A percentile compares a stretch with the other conserved stretches of the same genome.
Conservation (phyloP, 2,329 filamentous ascomycete genomes). For the Scedosporium aurantiacum region DNA sequence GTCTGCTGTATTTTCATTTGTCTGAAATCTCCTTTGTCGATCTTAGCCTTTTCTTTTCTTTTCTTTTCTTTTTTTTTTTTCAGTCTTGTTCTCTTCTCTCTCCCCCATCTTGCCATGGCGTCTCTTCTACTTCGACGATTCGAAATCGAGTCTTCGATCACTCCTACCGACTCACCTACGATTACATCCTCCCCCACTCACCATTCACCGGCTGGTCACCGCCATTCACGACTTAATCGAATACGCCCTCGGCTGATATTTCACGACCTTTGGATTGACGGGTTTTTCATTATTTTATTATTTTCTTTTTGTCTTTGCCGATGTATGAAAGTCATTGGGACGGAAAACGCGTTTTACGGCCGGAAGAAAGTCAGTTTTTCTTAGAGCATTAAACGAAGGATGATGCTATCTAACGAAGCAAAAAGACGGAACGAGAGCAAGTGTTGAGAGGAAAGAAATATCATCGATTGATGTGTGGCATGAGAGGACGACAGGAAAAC, state of each 20-base stretch:
- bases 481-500: neutral
- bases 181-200: neutral
- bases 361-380: neutral
- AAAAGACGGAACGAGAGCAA: neutral
- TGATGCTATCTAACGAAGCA: neutral
- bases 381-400: neutral
- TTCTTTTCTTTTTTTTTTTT: conserved; percentile 20
- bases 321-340: conserved; percentile 2
- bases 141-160: neutral
- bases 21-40: conserved; percentile 9
- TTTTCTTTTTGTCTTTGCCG: neutral
- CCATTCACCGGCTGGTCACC: conserved; percentile 21
- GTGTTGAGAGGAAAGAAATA: neutral
- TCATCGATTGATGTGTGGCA: neutral
- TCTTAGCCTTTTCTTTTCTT: conserved; percentile 18
- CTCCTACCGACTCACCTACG: neutral
- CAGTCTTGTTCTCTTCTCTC: conserved; percentile 17
- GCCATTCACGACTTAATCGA: conserved; percentile 9
- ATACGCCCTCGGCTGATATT: neutral
- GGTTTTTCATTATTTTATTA: neutral
- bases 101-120: conserved; percentile 11
- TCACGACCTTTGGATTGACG: neutral
- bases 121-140: neutral
- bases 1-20: neutral
- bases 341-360: neutral